phyloP scores from a whole-genome alignment of 495 filamentous ascomycete species.

The Extremus antarcticus region DNA sequence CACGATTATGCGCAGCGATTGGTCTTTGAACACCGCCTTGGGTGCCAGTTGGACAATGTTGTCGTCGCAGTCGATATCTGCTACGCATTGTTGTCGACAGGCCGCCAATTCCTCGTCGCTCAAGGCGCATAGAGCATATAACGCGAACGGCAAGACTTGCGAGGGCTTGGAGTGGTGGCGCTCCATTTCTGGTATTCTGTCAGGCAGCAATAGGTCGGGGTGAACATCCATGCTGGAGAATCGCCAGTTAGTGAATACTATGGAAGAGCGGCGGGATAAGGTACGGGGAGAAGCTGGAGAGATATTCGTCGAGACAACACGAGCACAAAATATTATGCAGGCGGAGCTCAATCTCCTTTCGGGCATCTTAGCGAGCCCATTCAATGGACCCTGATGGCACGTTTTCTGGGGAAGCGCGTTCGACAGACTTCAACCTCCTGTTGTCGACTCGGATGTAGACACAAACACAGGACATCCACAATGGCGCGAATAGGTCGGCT shows the following conservation, averaged over 20 bases:
- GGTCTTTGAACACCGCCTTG: not conserved
- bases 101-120: not conserved
- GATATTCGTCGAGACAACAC: too few relatives aligned
- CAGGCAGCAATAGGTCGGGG: not conserved
- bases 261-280: too few relatives aligned
- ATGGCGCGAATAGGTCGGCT: constrained; percentile 61
- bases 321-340: too few relatives aligned
- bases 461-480: not conserved
- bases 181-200: not conserved
- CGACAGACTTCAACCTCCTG: not conserved
- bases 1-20: not conserved
- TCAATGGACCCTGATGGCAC: not conserved
- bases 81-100: not conserved
- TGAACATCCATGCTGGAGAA: not conserved
- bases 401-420: not conserved
- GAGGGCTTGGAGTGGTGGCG: not conserved
- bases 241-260: too few relatives aligned
- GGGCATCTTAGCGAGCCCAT: not conserved
- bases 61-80: not conserved
- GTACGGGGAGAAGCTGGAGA: too few relatives aligned
- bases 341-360: not conserved
- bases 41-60: not conserved
- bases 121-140: not conserved
- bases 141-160: not conserved
- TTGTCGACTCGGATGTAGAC: not conserved